phyloP scores from a whole-genome alignment of 208 protist genomes.

The Trypanosoma lewisi region DNA sequence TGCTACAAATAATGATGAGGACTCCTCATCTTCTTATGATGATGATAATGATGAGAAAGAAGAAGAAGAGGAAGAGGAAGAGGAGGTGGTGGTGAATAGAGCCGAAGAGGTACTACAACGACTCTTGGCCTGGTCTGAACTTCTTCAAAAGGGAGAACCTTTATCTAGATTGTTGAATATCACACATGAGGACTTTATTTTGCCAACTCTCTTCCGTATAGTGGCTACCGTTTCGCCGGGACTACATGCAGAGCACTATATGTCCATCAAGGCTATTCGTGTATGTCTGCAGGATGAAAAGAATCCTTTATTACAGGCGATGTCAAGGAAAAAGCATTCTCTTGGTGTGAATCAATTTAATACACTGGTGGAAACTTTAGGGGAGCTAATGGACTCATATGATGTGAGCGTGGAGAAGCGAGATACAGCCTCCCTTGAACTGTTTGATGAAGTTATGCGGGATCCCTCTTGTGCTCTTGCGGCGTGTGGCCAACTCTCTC shows the following conservation, averaged over 20 bases:
- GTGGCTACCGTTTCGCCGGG: conserved; percentile 54
- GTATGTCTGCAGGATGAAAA: conserved; percentile 31
- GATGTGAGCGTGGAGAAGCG: conserved; percentile 31
- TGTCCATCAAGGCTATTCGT: conserved; percentile 77
- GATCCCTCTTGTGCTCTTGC: conserved; percentile 32
- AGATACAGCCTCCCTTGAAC: conserved; percentile 35
- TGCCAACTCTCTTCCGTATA: conserved; percentile 33
- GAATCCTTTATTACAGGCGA: conserved; percentile 36
- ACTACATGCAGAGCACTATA: conserved; percentile 70
- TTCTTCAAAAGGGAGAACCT: conserved; percentile 29
- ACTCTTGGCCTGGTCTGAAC: conserved; percentile 34
- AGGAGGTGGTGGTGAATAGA: conserved; percentile 13
- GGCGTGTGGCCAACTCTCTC: conserved; percentile 57
- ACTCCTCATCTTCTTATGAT: conserved; percentile 8
- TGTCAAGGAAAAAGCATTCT: conserved; percentile 57
- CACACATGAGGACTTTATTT: conserved; percentile 22
- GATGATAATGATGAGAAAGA: conserved; percentile 22
- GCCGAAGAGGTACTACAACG: conserved; percentile 29
- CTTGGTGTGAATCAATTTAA: conserved; percentile 38
- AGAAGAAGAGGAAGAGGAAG: conserved; percentile 16
- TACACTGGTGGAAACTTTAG: conserved; percentile 35
- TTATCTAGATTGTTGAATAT: conserved; percentile 42
- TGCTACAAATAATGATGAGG: background rate
- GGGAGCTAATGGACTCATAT: conserved; percentile 44
- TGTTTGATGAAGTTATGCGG: conserved; percentile 36